Evolutionary conservation across 768 basidiomycete genomes (phyloP).

Genomic region (Panellus pusillus): DNA sequence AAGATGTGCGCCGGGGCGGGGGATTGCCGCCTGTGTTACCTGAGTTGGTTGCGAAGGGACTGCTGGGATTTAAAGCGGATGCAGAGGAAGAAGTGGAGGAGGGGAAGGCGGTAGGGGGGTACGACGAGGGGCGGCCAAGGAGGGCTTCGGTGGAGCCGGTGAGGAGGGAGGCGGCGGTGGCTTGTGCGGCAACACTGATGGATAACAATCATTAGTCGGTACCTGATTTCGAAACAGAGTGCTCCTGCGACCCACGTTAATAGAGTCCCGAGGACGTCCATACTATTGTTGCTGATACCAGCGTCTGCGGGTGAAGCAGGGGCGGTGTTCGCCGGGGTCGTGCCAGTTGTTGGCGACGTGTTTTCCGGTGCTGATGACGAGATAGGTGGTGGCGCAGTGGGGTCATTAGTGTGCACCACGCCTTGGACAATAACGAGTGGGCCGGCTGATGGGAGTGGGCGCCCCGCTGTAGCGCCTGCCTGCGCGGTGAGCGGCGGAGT

Average conservation of each 20-base stretch:
- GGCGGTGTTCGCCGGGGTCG: slow-evolving; percentile 6
- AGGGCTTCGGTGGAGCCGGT: slow-evolving; percentile 70
- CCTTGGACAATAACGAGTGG: slow-evolving; percentile 84
- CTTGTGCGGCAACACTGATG: slow-evolving; percentile 81
- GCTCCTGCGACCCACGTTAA: slow-evolving; percentile 54
- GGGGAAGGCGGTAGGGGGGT: slow-evolving; percentile 9
- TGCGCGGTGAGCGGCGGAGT: neutral
- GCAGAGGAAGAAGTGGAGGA: neutral
- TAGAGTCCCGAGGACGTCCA: slow-evolving; percentile 81
- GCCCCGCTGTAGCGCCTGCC: neutral
- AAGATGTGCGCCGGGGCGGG: too few species aligned
- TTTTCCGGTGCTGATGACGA: neutral
- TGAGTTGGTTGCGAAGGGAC: too few species aligned
- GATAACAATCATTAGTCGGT: slow-evolving; percentile 4
- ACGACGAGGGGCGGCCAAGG: slow-evolving; percentile 31
- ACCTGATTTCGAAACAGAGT: neutral
- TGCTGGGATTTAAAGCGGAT: slow-evolving; percentile 9
- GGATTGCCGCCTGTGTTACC: too few species aligned
- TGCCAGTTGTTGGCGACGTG: slow-evolving; percentile 16
- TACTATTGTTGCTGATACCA: slow-evolving; percentile 67
- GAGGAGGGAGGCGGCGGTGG: slow-evolving; percentile 85
- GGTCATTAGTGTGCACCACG: slow-evolving; percentile 77
- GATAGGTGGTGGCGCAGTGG: slow-evolving; percentile 33
- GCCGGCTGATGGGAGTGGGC: slow-evolving; percentile 66
- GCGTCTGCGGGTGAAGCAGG: slow-evolving; percentile 21